A percentile compares a stretch with the other conserved stretches of the same genome.
These are phyloP conservation scores for Beauveria scarabaeidicola DNA, from an alignment of 2,329 filamentous ascomycete species.

Conservation along the genomic window DNA sequence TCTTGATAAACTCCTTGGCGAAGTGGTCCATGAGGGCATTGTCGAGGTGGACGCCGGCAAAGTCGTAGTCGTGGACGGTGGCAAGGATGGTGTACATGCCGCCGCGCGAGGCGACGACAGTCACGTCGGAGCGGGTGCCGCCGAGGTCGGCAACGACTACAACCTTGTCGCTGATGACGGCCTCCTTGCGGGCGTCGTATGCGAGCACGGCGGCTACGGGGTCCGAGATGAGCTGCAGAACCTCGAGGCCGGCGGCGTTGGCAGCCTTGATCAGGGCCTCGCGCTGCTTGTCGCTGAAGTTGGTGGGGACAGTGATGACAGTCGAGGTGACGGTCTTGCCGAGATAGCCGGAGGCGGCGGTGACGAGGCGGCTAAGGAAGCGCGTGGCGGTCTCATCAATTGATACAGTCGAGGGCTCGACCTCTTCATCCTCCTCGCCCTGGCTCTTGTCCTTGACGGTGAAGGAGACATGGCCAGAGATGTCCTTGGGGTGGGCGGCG, in stretches of 20 bases:
- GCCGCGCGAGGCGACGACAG: conserved; percentile 81
- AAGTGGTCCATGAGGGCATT: conserved; percentile 92
- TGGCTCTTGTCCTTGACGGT: conserved; percentile 63
- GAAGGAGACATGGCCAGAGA: conserved; percentile 67
- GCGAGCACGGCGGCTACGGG: conserved; percentile 82
- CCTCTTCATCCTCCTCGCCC: conserved; percentile 39
- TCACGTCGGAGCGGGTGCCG: conserved; percentile 84
- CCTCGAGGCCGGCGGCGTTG: conserved; percentile 71
- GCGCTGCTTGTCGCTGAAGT: conserved; percentile 84
- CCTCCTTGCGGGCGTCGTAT: conserved; percentile 79
- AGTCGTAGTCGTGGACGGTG: conserved; percentile 91
- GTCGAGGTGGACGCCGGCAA: conserved; percentile 78
- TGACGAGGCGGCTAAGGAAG: conserved; percentile 72
- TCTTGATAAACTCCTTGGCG: conserved; percentile 98
- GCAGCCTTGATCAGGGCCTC: conserved; percentile 70
- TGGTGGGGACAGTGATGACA: conserved; percentile 87
- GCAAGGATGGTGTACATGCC: conserved; percentile 95
- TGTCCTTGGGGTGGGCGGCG: conserved; percentile 79
- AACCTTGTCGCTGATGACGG: conserved; percentile 71
- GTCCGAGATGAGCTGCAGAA: conserved; percentile 88
- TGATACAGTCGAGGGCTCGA: conserved; percentile 52
- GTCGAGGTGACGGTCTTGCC: conserved; percentile 92
- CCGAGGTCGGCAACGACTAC: conserved; percentile 88
- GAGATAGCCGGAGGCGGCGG: conserved; percentile 82
- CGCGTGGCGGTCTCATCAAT: conserved; percentile 77